Percentiles rank a stretch among this genome's conserved stretches.
These are phyloP conservation scores for Thermothielavioides terrestris DNA, from an alignment of 495 filamentous ascomycete genomes.

Conservation along the genomic window DNA sequence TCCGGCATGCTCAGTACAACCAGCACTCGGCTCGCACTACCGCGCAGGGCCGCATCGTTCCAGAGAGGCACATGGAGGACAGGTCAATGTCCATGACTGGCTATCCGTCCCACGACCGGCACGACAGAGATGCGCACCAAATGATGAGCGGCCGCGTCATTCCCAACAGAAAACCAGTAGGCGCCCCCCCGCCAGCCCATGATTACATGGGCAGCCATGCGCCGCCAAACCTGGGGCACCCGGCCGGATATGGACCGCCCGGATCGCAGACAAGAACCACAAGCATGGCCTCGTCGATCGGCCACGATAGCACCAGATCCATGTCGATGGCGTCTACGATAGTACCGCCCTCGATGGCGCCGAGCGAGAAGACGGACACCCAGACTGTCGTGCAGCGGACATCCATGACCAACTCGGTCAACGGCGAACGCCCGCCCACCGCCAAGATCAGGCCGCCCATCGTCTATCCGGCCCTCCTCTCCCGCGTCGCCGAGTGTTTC, in stretches of 20 bases:
- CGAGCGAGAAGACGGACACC: constrained; percentile 27
- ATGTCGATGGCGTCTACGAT: constrained; percentile 82
- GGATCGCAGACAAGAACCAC: constrained; percentile 41
- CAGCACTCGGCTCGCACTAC: constrained; percentile 63
- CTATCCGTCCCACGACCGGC: constrained; percentile 60
- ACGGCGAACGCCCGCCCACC: constrained; percentile 41
- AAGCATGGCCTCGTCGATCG: constrained; percentile 44
- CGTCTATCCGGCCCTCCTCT: constrained; percentile 88
- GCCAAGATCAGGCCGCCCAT: constrained; percentile 57
- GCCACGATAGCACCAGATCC: constrained; percentile 40
- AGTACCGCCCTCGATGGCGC: constrained; percentile 30
- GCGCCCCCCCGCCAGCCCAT: constrained; percentile 12
- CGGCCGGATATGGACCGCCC: constrained; percentile 25
- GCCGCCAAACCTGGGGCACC: constrained; percentile 12
- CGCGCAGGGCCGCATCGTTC: constrained; percentile 80
- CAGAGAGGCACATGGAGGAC: constrained; percentile 76
- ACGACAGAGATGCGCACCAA: constrained; percentile 70
- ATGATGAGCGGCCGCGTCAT: constrained; percentile 90
- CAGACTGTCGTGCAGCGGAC: constrained; percentile 37
- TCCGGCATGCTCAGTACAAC: constrained; percentile 65
- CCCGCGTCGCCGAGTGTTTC: constrained; percentile 83
- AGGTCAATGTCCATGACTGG: constrained; percentile 92
- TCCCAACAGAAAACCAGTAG: constrained; percentile 47
- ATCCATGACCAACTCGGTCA: constrained; percentile 38
- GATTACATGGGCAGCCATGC: constrained; percentile 11